A percentile compares a stretch with the other conserved stretches of the same genome.
These are phyloP conservation scores for Xylariaceae sp. DNA, from an alignment of 2,329 filamentous ascomycete species.

Conservation along the genomic window DNA sequence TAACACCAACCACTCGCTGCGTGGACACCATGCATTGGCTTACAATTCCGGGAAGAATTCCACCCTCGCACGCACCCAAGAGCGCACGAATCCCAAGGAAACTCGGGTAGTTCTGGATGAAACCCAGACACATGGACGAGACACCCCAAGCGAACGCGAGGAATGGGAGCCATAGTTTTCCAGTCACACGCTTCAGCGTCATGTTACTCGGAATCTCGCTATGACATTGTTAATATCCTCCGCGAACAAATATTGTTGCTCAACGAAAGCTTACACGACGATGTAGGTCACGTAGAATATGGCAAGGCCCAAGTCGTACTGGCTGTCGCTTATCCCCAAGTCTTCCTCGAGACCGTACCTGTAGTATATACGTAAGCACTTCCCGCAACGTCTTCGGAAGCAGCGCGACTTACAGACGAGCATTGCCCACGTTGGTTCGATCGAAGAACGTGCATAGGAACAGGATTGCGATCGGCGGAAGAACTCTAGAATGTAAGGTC, in stretches of 20 bases:
- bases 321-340: slow-evolving; percentile 58
- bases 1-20: slow-evolving; percentile 1
- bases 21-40: slow-evolving; percentile 4
- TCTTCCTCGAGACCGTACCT: slow-evolving; percentile 59
- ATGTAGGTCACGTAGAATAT: slow-evolving; percentile 70
- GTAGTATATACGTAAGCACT: not conserved
- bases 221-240: not conserved
- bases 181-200: slow-evolving; percentile 62
- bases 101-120: slow-evolving; percentile 55
- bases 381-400: not conserved
- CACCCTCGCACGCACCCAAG: slow-evolving; percentile 62
- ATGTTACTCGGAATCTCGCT: slow-evolving; percentile 68
- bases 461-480: slow-evolving; percentile 64
- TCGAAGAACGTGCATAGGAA: slow-evolving; percentile 69
- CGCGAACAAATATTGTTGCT: not conserved
- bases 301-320: slow-evolving; percentile 66
- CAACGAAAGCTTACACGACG: slow-evolving; percentile 25
- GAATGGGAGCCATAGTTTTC: slow-evolving; percentile 61
- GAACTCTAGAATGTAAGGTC: slow-evolving; percentile 48
- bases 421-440: slow-evolving; percentile 74
- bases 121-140: slow-evolving; percentile 59
- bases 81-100: slow-evolving; percentile 65
- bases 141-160: slow-evolving; percentile 61
- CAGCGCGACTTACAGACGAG: slow-evolving; percentile 51
- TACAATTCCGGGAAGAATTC: slow-evolving; percentile 67